Conservation (phyloP, 2,329 filamentous ascomycete genomes). For the Aotearoamyces nothofagi region DNA sequence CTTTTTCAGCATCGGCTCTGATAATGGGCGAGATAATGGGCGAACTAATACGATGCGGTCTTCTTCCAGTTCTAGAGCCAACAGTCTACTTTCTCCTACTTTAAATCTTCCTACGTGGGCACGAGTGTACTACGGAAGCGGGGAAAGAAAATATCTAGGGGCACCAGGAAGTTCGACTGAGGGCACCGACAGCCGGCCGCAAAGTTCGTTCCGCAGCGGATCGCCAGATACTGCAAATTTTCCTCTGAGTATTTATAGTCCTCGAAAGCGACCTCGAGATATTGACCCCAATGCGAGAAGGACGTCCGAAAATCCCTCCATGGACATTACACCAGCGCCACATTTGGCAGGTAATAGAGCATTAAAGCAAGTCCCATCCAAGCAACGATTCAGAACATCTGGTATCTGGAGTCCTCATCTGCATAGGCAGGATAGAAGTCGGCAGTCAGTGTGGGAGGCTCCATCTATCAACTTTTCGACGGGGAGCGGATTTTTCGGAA, state of each 20-base stretch:
- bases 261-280: constrained; percentile 29
- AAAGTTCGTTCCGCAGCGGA: constrained; percentile 27
- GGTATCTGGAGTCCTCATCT: constrained; percentile 64
- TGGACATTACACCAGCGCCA: constrained; percentile 27
- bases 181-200: constrained; percentile 27
- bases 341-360: constrained; percentile 6
- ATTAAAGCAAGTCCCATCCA: constrained; percentile 6
- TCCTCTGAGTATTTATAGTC: constrained; percentile 28
- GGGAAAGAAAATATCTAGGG: constrained; percentile 37
- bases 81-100: constrained; percentile 19
- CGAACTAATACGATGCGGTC: constrained; percentile 3
- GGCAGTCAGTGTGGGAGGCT: constrained; percentile 55
- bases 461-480: constrained; percentile 53
- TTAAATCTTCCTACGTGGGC: constrained; percentile 26
- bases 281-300: constrained; percentile 11
- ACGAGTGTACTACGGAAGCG: constrained; percentile 56
- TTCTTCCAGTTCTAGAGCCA: constrained; percentile 23
- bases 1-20: constrained; percentile 30
- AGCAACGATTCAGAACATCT: constrained; percentile 22
- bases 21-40: constrained; percentile 22
- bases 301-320: constrained; percentile 22
- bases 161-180: constrained; percentile 15
- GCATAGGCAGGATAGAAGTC: too few relatives aligned
- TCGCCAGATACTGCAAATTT: constrained; percentile 35
- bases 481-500: constrained; percentile 43